These are phyloP conservation scores for Dictyostelium intermedium DNA, from an alignment of 78 protist genomes.

Conservation along the genomic window DNA sequence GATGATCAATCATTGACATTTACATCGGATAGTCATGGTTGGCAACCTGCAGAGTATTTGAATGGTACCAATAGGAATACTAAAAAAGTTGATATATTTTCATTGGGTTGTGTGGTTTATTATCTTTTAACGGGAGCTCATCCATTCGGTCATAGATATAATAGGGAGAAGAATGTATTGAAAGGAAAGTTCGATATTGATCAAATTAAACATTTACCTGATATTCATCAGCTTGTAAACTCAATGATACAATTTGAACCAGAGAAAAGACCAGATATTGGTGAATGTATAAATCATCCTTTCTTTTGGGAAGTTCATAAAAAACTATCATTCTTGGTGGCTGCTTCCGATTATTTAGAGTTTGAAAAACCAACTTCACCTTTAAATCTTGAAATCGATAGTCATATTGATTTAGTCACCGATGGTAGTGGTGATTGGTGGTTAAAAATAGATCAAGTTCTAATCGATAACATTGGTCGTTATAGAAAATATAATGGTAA, in stretches of 20 bases:
- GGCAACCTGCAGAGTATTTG: conserved; percentile 92
- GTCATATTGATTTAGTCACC: neutral
- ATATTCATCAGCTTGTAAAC: conserved; percentile 18
- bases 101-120: conserved; percentile 86
- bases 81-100: conserved; percentile 86
- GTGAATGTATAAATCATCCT: conserved; percentile 77
- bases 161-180: conserved; percentile 83
- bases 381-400: conserved; percentile 37
- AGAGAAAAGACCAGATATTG: conserved; percentile 36
- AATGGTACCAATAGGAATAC: conserved; percentile 65
- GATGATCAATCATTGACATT: conserved; percentile 71
- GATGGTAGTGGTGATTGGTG: conserved; percentile 44
- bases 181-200: conserved; percentile 54
- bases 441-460: conserved; percentile 43
- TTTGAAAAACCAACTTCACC: conserved; percentile 36
- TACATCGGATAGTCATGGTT: conserved; percentile 87
- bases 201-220: neutral
- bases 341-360: conserved; percentile 83
- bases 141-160: conserved; percentile 88
- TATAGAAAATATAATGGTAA: conserved; percentile 81
- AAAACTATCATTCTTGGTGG: conserved; percentile 75
- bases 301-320: conserved; percentile 83
- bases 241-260: conserved; percentile 39
- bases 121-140: conserved; percentile 85
- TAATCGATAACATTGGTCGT: conserved; percentile 62